Evolutionary conservation across 2,329 filamentous ascomycete genomes (phyloP).

Genomic region (Coleophoma eucalyptorum): DNA sequence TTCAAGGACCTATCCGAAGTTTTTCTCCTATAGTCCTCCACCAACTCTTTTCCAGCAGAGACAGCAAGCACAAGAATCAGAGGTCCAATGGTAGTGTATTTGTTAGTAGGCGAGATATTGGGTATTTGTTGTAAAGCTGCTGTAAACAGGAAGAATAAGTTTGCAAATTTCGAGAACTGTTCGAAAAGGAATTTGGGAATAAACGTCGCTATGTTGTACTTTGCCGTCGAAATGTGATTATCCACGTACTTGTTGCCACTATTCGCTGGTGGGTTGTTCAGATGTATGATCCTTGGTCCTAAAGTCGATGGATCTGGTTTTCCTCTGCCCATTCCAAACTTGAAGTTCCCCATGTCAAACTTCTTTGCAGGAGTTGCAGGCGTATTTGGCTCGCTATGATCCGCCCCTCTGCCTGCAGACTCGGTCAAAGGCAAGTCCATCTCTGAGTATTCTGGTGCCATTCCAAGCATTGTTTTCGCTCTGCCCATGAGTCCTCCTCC

Average conservation of each 20-base stretch:
- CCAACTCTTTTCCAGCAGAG: slow-evolving; percentile 90
- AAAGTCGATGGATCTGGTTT: slow-evolving; percentile 88
- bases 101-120: slow-evolving; percentile 89
- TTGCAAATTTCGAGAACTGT: slow-evolving; percentile 99
- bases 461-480: slow-evolving; percentile 87
- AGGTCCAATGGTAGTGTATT: slow-evolving; percentile 95
- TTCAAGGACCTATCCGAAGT: slow-evolving; percentile 84
- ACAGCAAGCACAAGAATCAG: slow-evolving; percentile 84
- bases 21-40: slow-evolving; percentile 91
- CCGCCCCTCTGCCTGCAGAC: slow-evolving; percentile 47
- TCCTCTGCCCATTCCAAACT: slow-evolving; percentile 82
- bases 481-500: slow-evolving; percentile 84
- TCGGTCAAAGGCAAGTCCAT: slow-evolving; percentile 97
- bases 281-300: slow-evolving; percentile 86
- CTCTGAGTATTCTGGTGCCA: slow-evolving; percentile 85
- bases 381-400: slow-evolving; percentile 41
- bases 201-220: slow-evolving; percentile 93
- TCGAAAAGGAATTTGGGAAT: slow-evolving; percentile 96
- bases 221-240: slow-evolving; percentile 96
- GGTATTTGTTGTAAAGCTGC: slow-evolving; percentile 93
- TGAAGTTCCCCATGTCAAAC: slow-evolving; percentile 75
- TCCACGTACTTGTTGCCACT: slow-evolving; percentile 84
- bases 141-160: slow-evolving; percentile 98
- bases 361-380: slow-evolving; percentile 43
- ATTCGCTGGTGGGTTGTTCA: slow-evolving; percentile 96